Conservation (phyloP, 495 filamentous ascomycete genomes). For the Aspergillus incahuasiensis region DNA sequence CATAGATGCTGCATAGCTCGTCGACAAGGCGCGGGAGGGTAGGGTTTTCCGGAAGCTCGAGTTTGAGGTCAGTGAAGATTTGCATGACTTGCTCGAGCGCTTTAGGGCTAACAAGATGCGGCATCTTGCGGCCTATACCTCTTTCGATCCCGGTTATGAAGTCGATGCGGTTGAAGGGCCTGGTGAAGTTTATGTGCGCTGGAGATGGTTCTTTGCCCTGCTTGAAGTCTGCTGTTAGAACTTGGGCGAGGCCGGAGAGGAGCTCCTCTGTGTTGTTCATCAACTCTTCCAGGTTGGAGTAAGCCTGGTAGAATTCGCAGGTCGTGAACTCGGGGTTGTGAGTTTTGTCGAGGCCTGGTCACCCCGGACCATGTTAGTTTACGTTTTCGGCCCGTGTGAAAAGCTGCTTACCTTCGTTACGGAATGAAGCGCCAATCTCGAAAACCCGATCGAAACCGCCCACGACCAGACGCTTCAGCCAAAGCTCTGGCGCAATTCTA, state of each 20-base stretch:
- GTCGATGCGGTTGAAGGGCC: slow-evolving; percentile 62
- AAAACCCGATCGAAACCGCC: slow-evolving; percentile 88
- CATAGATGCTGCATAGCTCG: slow-evolving; percentile 65
- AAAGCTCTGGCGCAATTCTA: slow-evolving; percentile 88
- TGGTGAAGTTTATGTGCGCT: slow-evolving; percentile 53
- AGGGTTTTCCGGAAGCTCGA: slow-evolving; percentile 47
- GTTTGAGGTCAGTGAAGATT: slow-evolving; percentile 52
- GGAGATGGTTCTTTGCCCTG: slow-evolving; percentile 42
- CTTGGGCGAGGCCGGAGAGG: slow-evolving; percentile 52
- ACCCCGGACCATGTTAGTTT: background rate
- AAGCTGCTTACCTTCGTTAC: slow-evolving; percentile 70
- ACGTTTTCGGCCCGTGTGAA: background rate
- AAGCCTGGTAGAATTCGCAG: slow-evolving; percentile 93
- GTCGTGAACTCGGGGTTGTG: slow-evolving; percentile 97
- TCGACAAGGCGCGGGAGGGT: slow-evolving; percentile 82
- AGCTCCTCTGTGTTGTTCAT: slow-evolving; percentile 69
- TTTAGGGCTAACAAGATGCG: slow-evolving; percentile 55
- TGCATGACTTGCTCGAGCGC: slow-evolving; percentile 52
- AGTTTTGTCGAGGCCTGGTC: slow-evolving; percentile 74
- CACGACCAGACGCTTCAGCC: slow-evolving; percentile 87
- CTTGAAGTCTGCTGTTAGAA: slow-evolving; percentile 45
- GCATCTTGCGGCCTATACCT: slow-evolving; percentile 58
- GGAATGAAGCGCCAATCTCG: slow-evolving; percentile 89
- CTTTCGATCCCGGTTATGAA: slow-evolving; percentile 79
- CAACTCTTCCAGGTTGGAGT: slow-evolving; percentile 70